Evolutionary conservation across 225 moss, liverwort and hornwort species (phyloP).

Genomic region (Marchantia paleacea): DNA sequence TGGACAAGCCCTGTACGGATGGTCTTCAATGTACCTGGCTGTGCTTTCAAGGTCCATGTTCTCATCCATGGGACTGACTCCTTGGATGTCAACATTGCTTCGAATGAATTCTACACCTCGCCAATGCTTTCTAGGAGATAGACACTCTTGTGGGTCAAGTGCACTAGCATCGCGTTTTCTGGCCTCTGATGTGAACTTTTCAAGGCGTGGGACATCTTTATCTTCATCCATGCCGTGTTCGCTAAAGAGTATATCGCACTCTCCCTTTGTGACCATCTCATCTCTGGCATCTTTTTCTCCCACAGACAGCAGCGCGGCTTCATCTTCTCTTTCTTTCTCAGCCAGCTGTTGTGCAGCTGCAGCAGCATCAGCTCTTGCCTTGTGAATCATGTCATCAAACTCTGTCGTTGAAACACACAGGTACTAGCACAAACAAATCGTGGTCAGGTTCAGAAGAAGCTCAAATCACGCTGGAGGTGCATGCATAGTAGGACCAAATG

Average conservation of each 20-base stretch:
- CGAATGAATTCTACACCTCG: conserved; percentile 1
- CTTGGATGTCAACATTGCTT: not conserved
- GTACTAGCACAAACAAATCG: not conserved
- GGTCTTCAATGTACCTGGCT: not conserved
- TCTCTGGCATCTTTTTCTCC: not conserved
- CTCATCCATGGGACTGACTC: not conserved
- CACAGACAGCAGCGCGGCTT: not conserved
- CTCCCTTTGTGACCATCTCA: not conserved
- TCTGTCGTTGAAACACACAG: conserved; percentile 29
- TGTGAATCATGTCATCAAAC: conserved; percentile 70
- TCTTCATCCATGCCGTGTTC: conserved; percentile 15
- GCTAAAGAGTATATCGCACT: not conserved
- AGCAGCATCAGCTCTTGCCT: conserved; percentile 35
- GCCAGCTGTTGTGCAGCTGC: conserved; percentile 13
- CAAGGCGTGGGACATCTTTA: not conserved
- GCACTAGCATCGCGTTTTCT: conserved; percentile 18
- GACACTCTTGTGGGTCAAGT: conserved; percentile 1
- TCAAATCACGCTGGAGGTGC: not conserved
- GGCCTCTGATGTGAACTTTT: not conserved
- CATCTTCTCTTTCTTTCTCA: conserved; percentile 12
- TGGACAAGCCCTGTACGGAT: not conserved
- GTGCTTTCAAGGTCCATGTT: conserved; percentile 18
- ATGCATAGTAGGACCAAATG: not conserved
- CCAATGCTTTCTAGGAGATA: conserved; percentile 7
- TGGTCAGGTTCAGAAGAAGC: not conserved